Evolutionary conservation across 805 yeast genomes (phyloP).

Genomic region (Candida easanensis): DNA sequence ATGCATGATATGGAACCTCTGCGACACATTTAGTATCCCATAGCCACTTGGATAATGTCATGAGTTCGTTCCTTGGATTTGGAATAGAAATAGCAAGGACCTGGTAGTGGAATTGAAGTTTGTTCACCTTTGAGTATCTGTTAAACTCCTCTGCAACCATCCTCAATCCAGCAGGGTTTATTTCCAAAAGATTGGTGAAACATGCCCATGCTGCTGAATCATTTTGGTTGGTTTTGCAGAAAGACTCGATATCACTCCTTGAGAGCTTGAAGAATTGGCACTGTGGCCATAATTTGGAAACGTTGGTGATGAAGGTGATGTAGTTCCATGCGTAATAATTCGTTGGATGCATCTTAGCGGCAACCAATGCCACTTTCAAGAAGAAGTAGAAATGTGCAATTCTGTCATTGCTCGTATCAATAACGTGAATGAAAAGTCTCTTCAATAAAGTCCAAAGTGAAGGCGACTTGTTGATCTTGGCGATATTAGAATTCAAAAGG

Average conservation of each 20-base stretch:
- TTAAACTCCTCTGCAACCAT: constrained; percentile 17
- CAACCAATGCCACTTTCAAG: constrained; percentile 20
- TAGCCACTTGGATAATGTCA: constrained; percentile 21
- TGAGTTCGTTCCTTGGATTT: constrained; percentile 10
- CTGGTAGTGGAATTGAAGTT: constrained; percentile 2
- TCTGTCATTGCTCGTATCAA: neutral
- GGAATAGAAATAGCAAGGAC: constrained; percentile 7
- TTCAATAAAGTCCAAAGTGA: constrained; percentile 35
- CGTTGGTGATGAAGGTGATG: constrained; percentile 31
- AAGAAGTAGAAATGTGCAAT: constrained; percentile 10
- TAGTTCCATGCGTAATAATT: constrained; percentile 42
- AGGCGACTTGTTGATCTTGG: constrained; percentile 37
- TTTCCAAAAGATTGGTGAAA: constrained; percentile 10
- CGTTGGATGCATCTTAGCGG: constrained; percentile 33
- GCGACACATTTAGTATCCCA: constrained; percentile 19
- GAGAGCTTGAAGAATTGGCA: neutral
- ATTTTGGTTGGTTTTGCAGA: constrained; percentile 25
- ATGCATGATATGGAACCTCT: constrained; percentile 23
- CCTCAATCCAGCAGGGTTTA: constrained; percentile 9
- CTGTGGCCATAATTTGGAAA: constrained; percentile 7
- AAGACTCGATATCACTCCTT: constrained; percentile 14
- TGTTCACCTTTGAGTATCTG: neutral
- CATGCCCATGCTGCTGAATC: constrained; percentile 38
- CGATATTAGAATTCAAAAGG: constrained; percentile 32
- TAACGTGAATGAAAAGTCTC: constrained; percentile 23